phyloP scores from a whole-genome alignment of 371 early-diverging fungal genomes.

The Mortierella sp. region DNA sequence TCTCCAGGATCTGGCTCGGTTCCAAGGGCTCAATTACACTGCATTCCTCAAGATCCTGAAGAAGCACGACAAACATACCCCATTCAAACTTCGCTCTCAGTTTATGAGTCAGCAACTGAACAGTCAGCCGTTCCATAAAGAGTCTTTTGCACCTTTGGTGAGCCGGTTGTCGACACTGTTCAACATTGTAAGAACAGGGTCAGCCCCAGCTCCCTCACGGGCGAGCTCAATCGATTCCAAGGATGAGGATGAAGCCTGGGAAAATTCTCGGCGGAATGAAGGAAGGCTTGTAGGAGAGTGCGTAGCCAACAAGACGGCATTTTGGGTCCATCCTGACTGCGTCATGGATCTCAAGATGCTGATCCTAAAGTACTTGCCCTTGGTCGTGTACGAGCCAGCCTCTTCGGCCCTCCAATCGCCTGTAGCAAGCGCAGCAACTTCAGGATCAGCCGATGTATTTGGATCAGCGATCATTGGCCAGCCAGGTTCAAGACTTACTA shows the following conservation, averaged over 20 bases:
- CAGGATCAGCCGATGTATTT: slow-evolving; percentile 35
- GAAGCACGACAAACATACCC: slow-evolving; percentile 94
- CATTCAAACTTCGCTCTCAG: slow-evolving; percentile 82
- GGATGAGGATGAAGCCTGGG: slow-evolving; percentile 59
- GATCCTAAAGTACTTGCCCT: slow-evolving; percentile 93
- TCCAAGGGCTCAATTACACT: slow-evolving; percentile 90
- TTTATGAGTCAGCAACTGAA: slow-evolving; percentile 86
- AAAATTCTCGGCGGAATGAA: slow-evolving; percentile 72
- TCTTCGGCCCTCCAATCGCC: slow-evolving; percentile 63
- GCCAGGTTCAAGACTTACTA: slow-evolving; percentile 37
- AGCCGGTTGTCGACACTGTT: slow-evolving; percentile 90
- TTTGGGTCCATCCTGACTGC: slow-evolving; percentile 97
- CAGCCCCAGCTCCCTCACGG: slow-evolving; percentile 58
- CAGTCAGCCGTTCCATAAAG: slow-evolving; percentile 88
- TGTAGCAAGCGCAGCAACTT: slow-evolving; percentile 83
- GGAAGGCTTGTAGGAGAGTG: slow-evolving; percentile 32
- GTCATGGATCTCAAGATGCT: slow-evolving; percentile 92
- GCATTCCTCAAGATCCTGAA: slow-evolving; percentile 95
- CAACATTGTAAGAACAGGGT: slow-evolving; percentile 90
- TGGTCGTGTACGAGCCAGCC: slow-evolving; percentile 86
- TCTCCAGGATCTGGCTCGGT: slow-evolving; percentile 88
- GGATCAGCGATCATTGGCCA: slow-evolving; percentile 33
- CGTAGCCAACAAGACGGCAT: slow-evolving; percentile 73
- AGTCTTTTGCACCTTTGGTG: slow-evolving; percentile 89
- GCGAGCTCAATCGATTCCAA: slow-evolving; percentile 48